Base-by-base conservation (phyloP, 2,329 filamentous ascomycete species). In the Erysiphe pulchra region DNA sequence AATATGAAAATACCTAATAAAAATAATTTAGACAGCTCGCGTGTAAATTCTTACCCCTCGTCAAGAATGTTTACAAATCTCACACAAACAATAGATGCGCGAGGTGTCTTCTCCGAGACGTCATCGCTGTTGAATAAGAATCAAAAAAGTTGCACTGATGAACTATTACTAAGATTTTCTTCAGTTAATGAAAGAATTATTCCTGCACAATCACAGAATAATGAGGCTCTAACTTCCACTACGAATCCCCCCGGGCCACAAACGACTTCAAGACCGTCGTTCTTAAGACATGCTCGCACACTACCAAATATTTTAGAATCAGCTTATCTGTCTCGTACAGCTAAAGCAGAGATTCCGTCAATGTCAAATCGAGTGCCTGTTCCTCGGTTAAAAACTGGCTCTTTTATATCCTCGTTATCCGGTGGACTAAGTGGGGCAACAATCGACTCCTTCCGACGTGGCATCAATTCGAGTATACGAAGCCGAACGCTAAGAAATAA, bases 341-440 rank as follows among this genome's bases (percentile, higher is more conserved):
- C 10, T 17, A 65, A 58, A 41, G 60, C 56, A 33, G 62, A 61
- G 10, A 51, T 53, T 33, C 57, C 63, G 20, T 53, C 61, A n/a
- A 61, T 61, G 13, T 59, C 60, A 9, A 61, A 57, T 18, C 63
- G 66, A 42, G 63, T 65, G 50, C 68, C 67, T 0, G 63, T 71
- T 16, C 64, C 64, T 2, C 54, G 60, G 18, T 69, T 79, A 34
- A 64, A 71, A 4, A 69, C 69, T 4, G 71, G 71, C 0, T 69
- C 72, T 6, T 60, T 79, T 4, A 65, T 75, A 1, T 69, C 69
- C 30, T 73, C 76, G 0, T 62, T 80, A 1, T 74, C 69, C 2
- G 69, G 67, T 1, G 69, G 69, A 0, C 62, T 80, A 14, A 72
- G 66, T 54, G 75, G 70, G 1, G 69, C 80, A 42, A 72, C 80